phyloP scores from a whole-genome alignment of 306 rosid species.

The Prunus persica region DNA sequence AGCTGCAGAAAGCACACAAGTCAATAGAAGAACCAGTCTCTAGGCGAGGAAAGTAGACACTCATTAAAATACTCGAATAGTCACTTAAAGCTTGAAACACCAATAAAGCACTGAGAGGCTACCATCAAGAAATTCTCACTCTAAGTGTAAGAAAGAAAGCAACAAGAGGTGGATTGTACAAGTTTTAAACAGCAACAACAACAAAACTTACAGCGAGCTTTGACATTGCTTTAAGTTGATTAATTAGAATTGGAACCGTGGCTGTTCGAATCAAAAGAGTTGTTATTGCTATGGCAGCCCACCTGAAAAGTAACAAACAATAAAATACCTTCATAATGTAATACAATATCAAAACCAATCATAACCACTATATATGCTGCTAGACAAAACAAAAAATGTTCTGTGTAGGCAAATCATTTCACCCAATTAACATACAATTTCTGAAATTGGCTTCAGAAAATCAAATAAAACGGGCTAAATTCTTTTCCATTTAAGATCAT shows the following conservation, averaged over 20 bases:
- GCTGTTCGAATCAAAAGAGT: slow-evolving; percentile 64
- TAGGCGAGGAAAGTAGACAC: not conserved
- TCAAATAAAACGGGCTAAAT: not conserved
- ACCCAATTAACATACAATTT: not conserved
- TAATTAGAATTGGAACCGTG: slow-evolving; percentile 63
- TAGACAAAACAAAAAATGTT: too few relatives aligned
- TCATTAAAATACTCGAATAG: not conserved
- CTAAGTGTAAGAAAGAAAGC: not conserved
- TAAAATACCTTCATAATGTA: slow-evolving; percentile 13
- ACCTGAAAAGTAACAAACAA: slow-evolving; percentile 46
- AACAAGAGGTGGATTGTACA: not conserved
- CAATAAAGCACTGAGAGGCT: not conserved
- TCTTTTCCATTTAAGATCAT: slow-evolving; percentile 3
- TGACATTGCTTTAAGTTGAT: slow-evolving; percentile 77
- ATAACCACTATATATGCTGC: not conserved
- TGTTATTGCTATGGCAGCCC: slow-evolving; percentile 72
- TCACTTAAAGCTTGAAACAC: not conserved
- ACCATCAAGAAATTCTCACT: not conserved
- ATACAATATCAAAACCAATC: slow-evolving; percentile 16
- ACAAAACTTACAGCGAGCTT: slow-evolving; percentile 63
- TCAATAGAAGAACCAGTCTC: slow-evolving; percentile 1
- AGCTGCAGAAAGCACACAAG: slow-evolving; percentile 47
- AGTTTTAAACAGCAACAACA: slow-evolving; percentile 3
- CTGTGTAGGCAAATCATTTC: not conserved
- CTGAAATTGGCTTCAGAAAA: not conserved